Conservation (phyloP, 2,329 filamentous ascomycete genomes). For the Chaetomium globosum region DNA sequence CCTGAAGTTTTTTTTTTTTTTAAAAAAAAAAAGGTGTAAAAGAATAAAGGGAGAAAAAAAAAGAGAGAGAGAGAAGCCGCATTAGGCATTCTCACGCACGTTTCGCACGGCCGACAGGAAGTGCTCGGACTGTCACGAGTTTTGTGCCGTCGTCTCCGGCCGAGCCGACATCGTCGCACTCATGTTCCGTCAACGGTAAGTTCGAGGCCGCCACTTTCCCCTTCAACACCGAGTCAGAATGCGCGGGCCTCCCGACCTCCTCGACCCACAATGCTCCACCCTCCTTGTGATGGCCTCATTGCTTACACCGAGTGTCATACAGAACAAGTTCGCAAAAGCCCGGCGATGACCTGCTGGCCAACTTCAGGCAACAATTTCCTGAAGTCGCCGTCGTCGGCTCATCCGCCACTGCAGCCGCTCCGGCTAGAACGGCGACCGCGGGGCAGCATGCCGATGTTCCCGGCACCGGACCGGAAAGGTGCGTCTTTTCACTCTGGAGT, state of each 20-base stretch:
- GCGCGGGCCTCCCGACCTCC: neutral
- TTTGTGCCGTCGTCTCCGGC: constrained; percentile 7
- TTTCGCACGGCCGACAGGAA: constrained; percentile 6
- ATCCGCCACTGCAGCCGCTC: constrained; percentile 49
- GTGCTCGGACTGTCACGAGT: neutral
- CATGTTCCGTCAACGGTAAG: constrained; percentile 36
- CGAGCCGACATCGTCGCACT: constrained; percentile 1
- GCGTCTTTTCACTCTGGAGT: constrained; percentile 18
- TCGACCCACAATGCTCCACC: neutral
- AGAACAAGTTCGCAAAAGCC: constrained; percentile 84
- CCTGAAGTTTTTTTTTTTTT: too few relatives aligned
- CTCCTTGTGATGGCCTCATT: neutral
- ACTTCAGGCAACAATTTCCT: constrained; percentile 82
- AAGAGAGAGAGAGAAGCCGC: neutral
- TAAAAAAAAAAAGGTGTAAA: neutral
- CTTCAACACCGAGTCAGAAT: neutral
- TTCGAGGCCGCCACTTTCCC: neutral
- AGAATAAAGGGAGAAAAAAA: neutral
- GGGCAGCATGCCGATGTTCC: constrained; percentile 41
- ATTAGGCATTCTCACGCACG: neutral
- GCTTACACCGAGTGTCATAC: constrained; percentile 12
- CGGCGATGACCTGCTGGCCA: constrained; percentile 78
- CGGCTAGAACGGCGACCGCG: constrained; percentile 44
- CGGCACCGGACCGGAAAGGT: constrained; percentile 42
- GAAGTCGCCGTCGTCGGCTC: constrained; percentile 63